phyloP scores from a whole-genome alignment of 2,329 filamentous ascomycete genomes.

The Hymenoscyphus occultus region DNA sequence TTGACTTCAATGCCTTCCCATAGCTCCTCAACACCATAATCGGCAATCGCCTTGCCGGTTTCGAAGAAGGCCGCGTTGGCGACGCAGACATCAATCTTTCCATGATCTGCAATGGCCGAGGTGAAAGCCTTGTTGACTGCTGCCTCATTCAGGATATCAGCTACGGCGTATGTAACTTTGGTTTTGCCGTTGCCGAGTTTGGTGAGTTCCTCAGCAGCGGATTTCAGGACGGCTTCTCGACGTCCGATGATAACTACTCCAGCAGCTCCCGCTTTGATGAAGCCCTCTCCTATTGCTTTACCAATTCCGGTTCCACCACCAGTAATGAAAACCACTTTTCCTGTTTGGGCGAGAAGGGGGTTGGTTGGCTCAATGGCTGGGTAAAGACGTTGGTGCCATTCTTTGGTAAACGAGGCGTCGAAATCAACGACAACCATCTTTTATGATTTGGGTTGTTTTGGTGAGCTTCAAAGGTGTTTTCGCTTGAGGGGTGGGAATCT shows the following conservation, averaged over 20 bases:
- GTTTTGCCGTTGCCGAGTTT: slow-evolving; percentile 38
- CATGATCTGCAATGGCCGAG: slow-evolving; percentile 29
- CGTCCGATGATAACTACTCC: slow-evolving; percentile 46
- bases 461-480: neutral
- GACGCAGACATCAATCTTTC: slow-evolving; percentile 42
- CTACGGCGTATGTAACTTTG: slow-evolving; percentile 35
- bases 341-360: slow-evolving; percentile 40
- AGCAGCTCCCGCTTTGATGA: slow-evolving; percentile 44
- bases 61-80: slow-evolving; percentile 39
- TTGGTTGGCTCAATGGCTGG: slow-evolving; percentile 40
- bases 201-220: slow-evolving; percentile 38
- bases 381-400: slow-evolving; percentile 38
- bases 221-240: slow-evolving; percentile 37
- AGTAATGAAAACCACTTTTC: slow-evolving; percentile 43
- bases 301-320: slow-evolving; percentile 48
- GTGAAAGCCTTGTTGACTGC: slow-evolving; percentile 38
- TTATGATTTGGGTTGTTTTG: neutral
- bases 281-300: slow-evolving; percentile 41
- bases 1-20: slow-evolving; percentile 30
- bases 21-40: slow-evolving; percentile 18
- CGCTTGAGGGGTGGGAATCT: no score
- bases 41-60: slow-evolving; percentile 30
- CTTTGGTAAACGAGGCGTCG: slow-evolving; percentile 30
- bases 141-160: slow-evolving; percentile 36
- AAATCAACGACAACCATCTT: neutral